A percentile compares a stretch with the other conserved stretches of the same genome.
phyloP scores from a whole-genome alignment of 768 basidiomycete species.

The Nidula microcarpa region DNA sequence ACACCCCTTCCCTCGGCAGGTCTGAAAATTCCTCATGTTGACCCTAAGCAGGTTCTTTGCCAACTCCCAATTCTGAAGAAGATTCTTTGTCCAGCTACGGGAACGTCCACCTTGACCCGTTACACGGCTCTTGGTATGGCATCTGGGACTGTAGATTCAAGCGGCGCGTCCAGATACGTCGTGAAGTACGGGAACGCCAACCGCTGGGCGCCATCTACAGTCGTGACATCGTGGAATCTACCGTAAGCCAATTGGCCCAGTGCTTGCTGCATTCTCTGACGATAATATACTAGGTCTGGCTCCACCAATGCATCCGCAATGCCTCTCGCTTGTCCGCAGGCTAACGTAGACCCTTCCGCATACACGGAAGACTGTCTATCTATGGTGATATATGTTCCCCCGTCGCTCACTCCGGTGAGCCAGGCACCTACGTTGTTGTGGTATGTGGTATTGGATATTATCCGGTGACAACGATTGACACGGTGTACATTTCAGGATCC shows the following conservation, averaged over 20 bases:
- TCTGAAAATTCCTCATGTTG: constrained; percentile 29
- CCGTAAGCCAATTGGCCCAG: constrained; percentile 45
- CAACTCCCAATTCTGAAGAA: constrained; percentile 38
- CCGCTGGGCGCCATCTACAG: constrained; percentile 57
- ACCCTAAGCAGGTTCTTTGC: constrained; percentile 42
- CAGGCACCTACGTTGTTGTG: constrained; percentile 55
- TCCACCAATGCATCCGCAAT: constrained; percentile 47
- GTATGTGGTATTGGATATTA: constrained; percentile 28
- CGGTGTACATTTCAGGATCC: constrained; percentile 52
- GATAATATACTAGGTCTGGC: constrained; percentile 35
- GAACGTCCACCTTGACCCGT: constrained; percentile 17
- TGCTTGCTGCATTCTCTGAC: constrained; percentile 1
- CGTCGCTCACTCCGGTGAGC: constrained; percentile 26
- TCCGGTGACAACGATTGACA: background rate
- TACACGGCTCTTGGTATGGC: constrained; percentile 56
- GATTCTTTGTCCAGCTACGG: constrained; percentile 37
- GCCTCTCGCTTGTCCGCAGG: constrained; percentile 75
- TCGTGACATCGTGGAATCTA: constrained; percentile 54
- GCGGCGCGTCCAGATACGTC: constrained; percentile 52
- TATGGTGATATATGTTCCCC: constrained; percentile 70
- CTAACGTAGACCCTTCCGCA: constrained; percentile 39
- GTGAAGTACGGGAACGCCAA: constrained; percentile 65
- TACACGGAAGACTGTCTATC: constrained; percentile 81
- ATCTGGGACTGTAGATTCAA: constrained; percentile 42
- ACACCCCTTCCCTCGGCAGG: background rate